Evolutionary conservation across 2,329 filamentous ascomycete genomes (phyloP).

Genomic region (Penicillium sp.): DNA sequence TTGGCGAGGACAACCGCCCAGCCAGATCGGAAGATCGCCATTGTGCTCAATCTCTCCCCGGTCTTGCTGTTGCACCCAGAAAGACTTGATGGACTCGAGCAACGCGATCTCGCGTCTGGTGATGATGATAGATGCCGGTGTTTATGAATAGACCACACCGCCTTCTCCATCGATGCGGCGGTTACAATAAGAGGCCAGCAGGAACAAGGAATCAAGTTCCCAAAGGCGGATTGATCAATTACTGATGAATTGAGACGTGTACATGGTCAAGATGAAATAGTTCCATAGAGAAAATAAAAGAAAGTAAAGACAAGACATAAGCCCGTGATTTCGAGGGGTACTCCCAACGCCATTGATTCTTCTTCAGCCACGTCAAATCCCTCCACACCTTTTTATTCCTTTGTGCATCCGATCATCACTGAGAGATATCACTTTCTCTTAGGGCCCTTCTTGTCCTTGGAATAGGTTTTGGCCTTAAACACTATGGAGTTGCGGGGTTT

Average conservation of each 20-base stretch:
- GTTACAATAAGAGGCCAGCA: no score
- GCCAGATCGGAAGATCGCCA: conserved; percentile 30
- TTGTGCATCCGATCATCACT: background rate
- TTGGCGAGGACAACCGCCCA: conserved; percentile 68
- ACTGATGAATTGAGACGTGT: background rate
- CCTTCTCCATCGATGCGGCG: background rate
- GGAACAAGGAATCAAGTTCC: no score
- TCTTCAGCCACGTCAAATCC: background rate
- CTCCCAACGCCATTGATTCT: conserved; percentile 21
- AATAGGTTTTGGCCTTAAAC: conserved; percentile 38
- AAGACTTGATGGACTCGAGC: background rate
- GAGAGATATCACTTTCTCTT: conserved; percentile 36
- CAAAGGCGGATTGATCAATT: no score
- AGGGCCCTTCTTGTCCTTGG: conserved; percentile 34
- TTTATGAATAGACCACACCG: background rate
- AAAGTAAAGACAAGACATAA: background rate
- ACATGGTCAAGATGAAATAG: background rate
- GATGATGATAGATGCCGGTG: background rate
- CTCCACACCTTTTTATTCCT: conserved; percentile 1
- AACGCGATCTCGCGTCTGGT: background rate
- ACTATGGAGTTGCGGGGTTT: conserved; percentile 45
- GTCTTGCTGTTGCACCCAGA: background rate
- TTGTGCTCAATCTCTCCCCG: conserved; percentile 1
- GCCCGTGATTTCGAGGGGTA: conserved; percentile 10
- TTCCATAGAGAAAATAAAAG: background rate